Base-by-base conservation (phyloP, 1,284 basidiomycete genomes). In the Cystobasidium sp. region DNA sequence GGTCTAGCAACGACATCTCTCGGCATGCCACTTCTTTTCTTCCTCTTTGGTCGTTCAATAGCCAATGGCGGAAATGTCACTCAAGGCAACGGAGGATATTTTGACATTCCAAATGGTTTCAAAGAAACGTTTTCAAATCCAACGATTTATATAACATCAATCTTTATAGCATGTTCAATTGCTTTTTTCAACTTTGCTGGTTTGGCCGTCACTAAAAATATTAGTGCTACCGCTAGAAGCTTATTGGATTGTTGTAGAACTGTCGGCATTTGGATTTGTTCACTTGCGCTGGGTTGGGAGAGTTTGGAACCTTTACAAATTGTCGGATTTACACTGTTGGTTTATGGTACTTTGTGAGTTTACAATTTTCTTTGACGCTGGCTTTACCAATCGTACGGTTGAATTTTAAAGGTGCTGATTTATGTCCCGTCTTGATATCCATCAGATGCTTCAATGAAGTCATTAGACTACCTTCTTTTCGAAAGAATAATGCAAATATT, bases 101-200 rank as follows among this genome's bases (percentile, higher is more conserved):
- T 99, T 83, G 94, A 99, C 84, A 87, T 97, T 69, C 87, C 89
- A 22, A 89, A 91, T 72, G 96, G 95, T 49, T 96, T 91, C 89
- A 84, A 88, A 78, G 94, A 99, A 84, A 93, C 96, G 85, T 85
- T 93, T 75, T 83, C 88, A 79, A 91, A 89, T 46, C 89, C 91
- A 0, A 83, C 87, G 18, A 94, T 99, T 31, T 85, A 94, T 59
- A 88, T 88, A 81, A 89, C 90, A 62, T 89, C 88, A 18, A 81
- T 96, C 61, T 90, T 88, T 12, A 84, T 84, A 70, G 82, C 81
- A 1, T 62, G 77, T 76, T 77, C 49, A 75, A 98, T 98, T 77
- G 87, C 93, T n/a, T 84, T 94, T 31, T 99, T 96, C 88, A 99
- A 99, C 85, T 95, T 90, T 83, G 97, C 94, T 80, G 94, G 96